phyloP scores from a whole-genome alignment of 31 red algal species.

The Asparagopsis taxiformis region DNA sequence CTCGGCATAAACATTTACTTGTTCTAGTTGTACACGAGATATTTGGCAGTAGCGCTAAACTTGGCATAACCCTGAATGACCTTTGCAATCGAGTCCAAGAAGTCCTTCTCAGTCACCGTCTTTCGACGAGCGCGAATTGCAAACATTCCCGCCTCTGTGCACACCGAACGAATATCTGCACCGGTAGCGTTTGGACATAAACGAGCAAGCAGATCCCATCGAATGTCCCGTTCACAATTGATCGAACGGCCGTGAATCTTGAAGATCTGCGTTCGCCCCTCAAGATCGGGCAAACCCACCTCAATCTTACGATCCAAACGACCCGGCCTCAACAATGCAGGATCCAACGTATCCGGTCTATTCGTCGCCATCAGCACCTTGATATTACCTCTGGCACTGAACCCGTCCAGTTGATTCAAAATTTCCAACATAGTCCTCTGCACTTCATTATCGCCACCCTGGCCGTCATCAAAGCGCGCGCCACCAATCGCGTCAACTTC shows the following conservation, averaged over 20 bases:
- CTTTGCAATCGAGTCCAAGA: constrained; percentile 97
- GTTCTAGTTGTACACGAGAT: constrained; percentile 97
- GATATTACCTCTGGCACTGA: constrained; percentile 95
- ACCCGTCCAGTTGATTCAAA: constrained; percentile 99
- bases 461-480: constrained; percentile 96
- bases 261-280: constrained; percentile 96
- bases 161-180: constrained; percentile 96
- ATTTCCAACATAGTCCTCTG: constrained; percentile 99
- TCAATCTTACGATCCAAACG: constrained; percentile 99
- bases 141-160: constrained; percentile 99
- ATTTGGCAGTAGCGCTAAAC: constrained; percentile 91
- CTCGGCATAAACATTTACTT: background rate
- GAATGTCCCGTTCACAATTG: constrained; percentile 97
- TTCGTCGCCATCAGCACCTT: constrained; percentile 99
- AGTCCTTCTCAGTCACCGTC: constrained; percentile 99
- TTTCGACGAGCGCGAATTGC: constrained; percentile 98
- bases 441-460: constrained; percentile 99
- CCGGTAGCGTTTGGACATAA: constrained; percentile 99
- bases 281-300: constrained; percentile 94
- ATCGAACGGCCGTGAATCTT: constrained; percentile 97
- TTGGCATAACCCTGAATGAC: constrained; percentile 99
- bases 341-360: constrained; percentile 98
- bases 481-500: constrained; percentile 99
- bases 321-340: constrained; percentile 95
- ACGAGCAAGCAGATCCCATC: constrained; percentile 97